These are phyloP conservation scores for Boletus barrowsii DNA, from an alignment of 768 basidiomycete genomes.

Conservation along the genomic window DNA sequence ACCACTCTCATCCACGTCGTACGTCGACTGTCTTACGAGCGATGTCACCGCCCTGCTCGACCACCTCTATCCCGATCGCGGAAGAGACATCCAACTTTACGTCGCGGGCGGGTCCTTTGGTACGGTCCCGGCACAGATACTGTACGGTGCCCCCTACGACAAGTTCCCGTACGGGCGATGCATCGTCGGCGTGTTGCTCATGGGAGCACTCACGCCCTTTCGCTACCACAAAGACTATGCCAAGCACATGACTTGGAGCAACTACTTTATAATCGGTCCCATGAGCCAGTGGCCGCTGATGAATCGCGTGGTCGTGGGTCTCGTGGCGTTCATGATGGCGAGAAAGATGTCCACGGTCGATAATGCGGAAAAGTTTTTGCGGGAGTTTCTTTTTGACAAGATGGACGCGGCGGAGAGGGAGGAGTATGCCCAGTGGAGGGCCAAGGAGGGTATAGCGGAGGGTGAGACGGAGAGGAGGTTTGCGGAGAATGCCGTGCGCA, in stretches of 20 bases:
- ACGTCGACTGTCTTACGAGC: constrained; percentile 39
- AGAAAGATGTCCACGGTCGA: constrained; percentile 37
- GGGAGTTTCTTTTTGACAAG: constrained; percentile 36
- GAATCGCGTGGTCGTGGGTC: constrained; percentile 28
- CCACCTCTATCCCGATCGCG: constrained; percentile 45
- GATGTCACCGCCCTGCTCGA: constrained; percentile 47
- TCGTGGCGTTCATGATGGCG: constrained; percentile 33
- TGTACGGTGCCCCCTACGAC: constrained; percentile 51
- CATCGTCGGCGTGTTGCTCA: constrained; percentile 46
- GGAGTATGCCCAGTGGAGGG: constrained; percentile 40
- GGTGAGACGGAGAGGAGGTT: constrained; percentile 42
- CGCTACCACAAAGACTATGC: constrained; percentile 45
- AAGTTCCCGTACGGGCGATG: constrained; percentile 48
- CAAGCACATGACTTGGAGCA: constrained; percentile 43
- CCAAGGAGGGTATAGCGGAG: constrained; percentile 37
- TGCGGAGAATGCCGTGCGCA: constrained; percentile 42
- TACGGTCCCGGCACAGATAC: constrained; percentile 51
- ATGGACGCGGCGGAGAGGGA: constrained; percentile 38
- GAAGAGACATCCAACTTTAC: constrained; percentile 42
- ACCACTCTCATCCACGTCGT: constrained; percentile 32
- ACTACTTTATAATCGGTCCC: constrained; percentile 48
- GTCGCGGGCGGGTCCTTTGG: constrained; percentile 55
- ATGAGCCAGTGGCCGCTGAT: constrained; percentile 41
- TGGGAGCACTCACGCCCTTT: constrained; percentile 47
- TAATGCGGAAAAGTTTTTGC: constrained; percentile 42